Conservation (phyloP, 768 basidiomycete species). For the Lentinula boryana region DNA sequence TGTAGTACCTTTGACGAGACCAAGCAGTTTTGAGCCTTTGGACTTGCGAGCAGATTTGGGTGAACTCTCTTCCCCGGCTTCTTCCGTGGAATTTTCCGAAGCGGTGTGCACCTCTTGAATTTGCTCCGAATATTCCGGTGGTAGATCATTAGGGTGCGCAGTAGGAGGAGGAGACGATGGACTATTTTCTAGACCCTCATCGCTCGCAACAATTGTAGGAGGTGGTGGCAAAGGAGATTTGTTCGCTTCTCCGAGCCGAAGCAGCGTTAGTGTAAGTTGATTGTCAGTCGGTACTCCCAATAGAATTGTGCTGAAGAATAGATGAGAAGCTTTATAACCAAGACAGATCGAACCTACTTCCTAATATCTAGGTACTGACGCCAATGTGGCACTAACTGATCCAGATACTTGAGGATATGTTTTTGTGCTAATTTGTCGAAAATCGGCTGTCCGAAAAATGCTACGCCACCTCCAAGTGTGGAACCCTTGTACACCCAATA, state of each 20-base stretch:
- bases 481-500: constrained; percentile 22
- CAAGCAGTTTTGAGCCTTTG: not conserved
- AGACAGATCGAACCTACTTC: constrained; percentile 20
- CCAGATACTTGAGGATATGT: constrained; percentile 20
- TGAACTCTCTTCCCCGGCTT: not conserved
- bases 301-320: constrained; percentile 24
- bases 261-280: constrained; percentile 34
- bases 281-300: constrained; percentile 36
- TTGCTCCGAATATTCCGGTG: not conserved
- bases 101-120: not conserved
- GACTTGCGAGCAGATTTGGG: not conserved
- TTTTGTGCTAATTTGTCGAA: constrained; percentile 14
- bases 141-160: not conserved
- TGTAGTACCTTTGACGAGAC: not conserved
- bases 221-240: constrained; percentile 34
- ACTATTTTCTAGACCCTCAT: not conserved
- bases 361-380: constrained; percentile 25
- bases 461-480: constrained; percentile 26
- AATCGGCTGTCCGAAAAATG: constrained; percentile 35
- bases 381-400: constrained; percentile 29
- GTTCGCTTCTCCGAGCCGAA: constrained; percentile 31
- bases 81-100: not conserved
- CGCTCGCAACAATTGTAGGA: constrained; percentile 9
- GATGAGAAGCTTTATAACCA: not conserved
- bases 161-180: not conserved